These are phyloP conservation scores for Monosporascus sp. DNA, from an alignment of 2,329 filamentous ascomycete species.

Conservation along the genomic window DNA sequence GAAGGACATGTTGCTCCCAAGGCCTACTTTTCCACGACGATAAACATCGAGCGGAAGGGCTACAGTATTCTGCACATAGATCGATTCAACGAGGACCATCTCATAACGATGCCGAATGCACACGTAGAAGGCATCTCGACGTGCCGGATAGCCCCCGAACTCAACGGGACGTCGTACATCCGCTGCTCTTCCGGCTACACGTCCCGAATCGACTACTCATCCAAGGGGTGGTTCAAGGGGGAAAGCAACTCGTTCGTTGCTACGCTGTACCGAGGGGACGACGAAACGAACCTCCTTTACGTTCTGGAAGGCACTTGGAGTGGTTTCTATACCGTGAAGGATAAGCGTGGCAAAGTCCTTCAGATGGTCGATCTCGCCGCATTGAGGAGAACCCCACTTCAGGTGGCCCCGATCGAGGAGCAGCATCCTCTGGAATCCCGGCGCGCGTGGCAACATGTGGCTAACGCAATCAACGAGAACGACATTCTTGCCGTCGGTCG, in stretches of 20 bases:
- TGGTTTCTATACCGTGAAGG: conserved; percentile 71
- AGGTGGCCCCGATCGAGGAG: conserved; percentile 64
- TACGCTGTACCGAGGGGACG: conserved; percentile 62
- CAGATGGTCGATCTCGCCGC: conserved; percentile 56
- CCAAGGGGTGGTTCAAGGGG: conserved; percentile 89
- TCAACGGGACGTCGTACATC: conserved; percentile 81
- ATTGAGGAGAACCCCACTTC: conserved; percentile 59
- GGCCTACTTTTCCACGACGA: conserved; percentile 87
- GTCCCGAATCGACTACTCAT: conserved; percentile 85
- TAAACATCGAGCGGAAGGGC: conserved; percentile 91
- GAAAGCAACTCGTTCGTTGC: conserved; percentile 92
- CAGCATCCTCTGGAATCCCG: conserved; percentile 87
- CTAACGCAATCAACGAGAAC: conserved; percentile 69
- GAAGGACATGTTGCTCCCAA: conserved; percentile 95
- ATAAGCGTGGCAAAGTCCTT: conserved; percentile 50
- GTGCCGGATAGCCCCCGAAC: conserved; percentile 81
- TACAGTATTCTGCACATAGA: conserved; percentile 73
- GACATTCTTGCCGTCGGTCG: conserved; percentile 75
- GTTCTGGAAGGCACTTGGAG: conserved; percentile 90
- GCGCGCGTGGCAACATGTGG: conserved; percentile 82
- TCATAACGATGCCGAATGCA: conserved; percentile 85
- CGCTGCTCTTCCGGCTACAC: conserved; percentile 81
- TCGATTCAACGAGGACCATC: conserved; percentile 44
- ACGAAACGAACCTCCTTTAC: conserved; percentile 71
- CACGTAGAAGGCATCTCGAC: conserved; percentile 93